Conservation (phyloP, 176 grass and related monocot genomes). For the Rhipidocladum racemiflorum region DNA sequence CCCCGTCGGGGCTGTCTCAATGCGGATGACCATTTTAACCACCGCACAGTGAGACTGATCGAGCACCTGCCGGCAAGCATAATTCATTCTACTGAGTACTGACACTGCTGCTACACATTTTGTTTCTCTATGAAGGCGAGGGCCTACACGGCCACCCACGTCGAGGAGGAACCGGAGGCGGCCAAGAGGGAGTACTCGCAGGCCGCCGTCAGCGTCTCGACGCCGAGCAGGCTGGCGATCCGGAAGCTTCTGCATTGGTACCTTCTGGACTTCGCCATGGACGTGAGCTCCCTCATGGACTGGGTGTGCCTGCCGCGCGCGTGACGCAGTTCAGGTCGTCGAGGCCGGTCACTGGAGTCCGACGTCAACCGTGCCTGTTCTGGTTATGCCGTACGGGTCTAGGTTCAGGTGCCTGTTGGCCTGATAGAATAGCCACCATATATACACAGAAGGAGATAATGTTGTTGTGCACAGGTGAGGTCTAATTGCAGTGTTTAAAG, state of each 20-base stretch:
- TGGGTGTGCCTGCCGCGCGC: slow-evolving; percentile 71
- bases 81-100: background rate
- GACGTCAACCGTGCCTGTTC: slow-evolving; percentile 24
- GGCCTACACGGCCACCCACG: slow-evolving; percentile 51
- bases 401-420: slow-evolving; percentile 73
- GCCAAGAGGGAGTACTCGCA: slow-evolving; percentile 74
- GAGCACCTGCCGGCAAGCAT: background rate
- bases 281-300: slow-evolving; percentile 65
- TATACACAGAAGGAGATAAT: background rate
- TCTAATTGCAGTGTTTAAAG: background rate
- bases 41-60: background rate
- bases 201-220: slow-evolving; percentile 58
- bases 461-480: background rate
- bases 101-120: background rate
- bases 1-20: too few relatives aligned
- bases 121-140: slow-evolving; percentile 47
- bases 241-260: slow-evolving; percentile 80
- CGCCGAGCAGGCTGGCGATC: slow-evolving; percentile 44
- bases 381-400: slow-evolving; percentile 68
- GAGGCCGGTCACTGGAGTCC: slow-evolving; percentile 30
- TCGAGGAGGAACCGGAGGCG: slow-evolving; percentile 68
- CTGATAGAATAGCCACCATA: slow-evolving; percentile 8
- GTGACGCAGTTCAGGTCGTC: slow-evolving; percentile 43
- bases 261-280: slow-evolving; percentile 68
- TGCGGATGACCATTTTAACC: slow-evolving; percentile 15